Conservation (phyloP, 2,329 filamentous ascomycete genomes). For the Colletotrichum incanum region DNA sequence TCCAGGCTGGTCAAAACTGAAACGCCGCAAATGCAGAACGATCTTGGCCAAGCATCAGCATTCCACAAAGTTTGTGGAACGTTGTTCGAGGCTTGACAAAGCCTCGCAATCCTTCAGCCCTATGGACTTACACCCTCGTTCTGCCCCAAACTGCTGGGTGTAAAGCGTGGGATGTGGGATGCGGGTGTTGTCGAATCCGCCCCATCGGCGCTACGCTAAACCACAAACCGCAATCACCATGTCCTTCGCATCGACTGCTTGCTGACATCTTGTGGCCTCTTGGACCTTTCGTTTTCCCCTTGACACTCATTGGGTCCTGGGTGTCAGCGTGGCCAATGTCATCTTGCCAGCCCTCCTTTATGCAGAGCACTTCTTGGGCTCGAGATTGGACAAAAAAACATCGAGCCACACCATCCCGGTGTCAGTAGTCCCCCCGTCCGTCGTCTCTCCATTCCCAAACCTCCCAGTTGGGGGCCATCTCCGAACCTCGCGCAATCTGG, state of each 20-base stretch:
- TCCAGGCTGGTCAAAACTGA: background rate
- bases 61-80: conserved; percentile 20
- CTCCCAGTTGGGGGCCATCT: conserved; percentile 13
- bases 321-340: conserved; percentile 31
- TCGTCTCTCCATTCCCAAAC: conserved; percentile 3
- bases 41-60: background rate
- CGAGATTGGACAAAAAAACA: conserved; percentile 21
- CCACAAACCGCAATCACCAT: conserved; percentile 19
- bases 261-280: conserved; percentile 27
- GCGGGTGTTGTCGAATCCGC: conserved; percentile 27
- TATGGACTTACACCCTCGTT: conserved; percentile 19
- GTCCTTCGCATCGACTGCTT: conserved; percentile 21
- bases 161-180: conserved; percentile 24
- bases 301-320: background rate
- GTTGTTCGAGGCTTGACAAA: conserved; percentile 26
- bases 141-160: conserved; percentile 21
- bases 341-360: conserved; percentile 10
- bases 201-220: conserved; percentile 35
- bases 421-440: background rate
- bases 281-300: conserved; percentile 2
- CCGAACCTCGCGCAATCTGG: background rate
- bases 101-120: conserved; percentile 40
- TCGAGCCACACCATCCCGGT: conserved; percentile 13
- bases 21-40: conserved; percentile 4
- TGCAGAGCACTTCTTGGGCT: conserved; percentile 19